phyloP scores from a whole-genome alignment of 140 eudicot species.

The Ambrosia hybrid region DNA sequence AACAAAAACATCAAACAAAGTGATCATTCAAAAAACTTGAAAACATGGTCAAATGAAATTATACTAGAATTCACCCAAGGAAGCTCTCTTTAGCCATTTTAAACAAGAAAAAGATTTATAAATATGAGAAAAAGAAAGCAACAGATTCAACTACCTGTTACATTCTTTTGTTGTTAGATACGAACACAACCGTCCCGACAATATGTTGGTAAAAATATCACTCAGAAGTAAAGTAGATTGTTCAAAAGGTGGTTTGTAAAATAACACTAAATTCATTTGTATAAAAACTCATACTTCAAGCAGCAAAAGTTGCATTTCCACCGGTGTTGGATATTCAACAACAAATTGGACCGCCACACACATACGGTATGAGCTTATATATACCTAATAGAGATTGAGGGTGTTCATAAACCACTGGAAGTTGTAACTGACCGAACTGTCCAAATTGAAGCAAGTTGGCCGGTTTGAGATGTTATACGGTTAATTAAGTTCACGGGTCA shows the following conservation, averaged over 20 bases:
- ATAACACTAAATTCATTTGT: background rate
- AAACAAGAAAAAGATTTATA: background rate
- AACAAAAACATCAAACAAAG: background rate
- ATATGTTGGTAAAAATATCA: background rate
- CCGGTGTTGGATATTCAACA: background rate
- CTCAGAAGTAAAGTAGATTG: background rate
- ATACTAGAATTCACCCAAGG: background rate
- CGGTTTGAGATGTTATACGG: background rate
- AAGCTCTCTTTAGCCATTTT: background rate
- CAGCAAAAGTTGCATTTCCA: constrained; percentile 9
- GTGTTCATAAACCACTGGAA: background rate
- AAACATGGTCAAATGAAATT: background rate
- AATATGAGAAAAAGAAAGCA: background rate
- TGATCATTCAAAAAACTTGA: background rate
- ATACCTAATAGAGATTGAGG: background rate
- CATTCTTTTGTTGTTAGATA: background rate
- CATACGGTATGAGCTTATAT: background rate
- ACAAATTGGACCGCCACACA: background rate
- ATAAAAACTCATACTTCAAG: constrained; percentile 12
- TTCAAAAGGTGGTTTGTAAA: background rate
- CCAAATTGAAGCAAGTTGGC: background rate
- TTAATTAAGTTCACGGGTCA: background rate
- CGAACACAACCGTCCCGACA: background rate
- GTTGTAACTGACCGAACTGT: background rate
- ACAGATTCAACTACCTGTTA: background rate